Evolutionary conservation across 2,329 filamentous ascomycete species (phyloP), one percentile per base, ranked within the genome.

Genomic region (Cladorrhinum sp.): DNA sequence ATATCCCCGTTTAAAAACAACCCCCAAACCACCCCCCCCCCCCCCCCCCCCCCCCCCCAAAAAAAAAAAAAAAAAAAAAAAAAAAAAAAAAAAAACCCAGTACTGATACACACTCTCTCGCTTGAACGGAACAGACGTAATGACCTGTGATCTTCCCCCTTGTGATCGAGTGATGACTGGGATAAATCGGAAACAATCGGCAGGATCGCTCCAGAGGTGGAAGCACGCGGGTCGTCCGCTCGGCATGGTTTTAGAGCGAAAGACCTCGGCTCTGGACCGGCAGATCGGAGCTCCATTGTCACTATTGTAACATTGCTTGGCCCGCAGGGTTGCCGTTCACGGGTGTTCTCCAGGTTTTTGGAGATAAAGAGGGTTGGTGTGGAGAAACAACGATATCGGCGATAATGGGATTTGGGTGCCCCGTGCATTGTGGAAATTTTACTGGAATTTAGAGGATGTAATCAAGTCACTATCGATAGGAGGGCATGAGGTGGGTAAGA

Each of bases 191-290:
- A 63, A 67, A 63, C 29, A 67, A 55, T 67, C 66, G 66, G 66
- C 58, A 41, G 41, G 18, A 45, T 45, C 16, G 16, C 41, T 18
- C n/a, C 41, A 45, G 51, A 49, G 54, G 20, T 50, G 27, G 55
- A 20, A 38, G 24, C 41, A 55, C 58, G 52, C 57, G 61, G 53
- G 16, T 57, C 27, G 56, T 41, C 59, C 55, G 53, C 49, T 62
- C 56, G 53, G 53, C 58, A 55, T 25, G 29, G 23, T 54, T n/a
- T 49, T 22, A 52, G 27, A 55, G 22, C 52, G 20, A 27, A 55
- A 38, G 63, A 66, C 68, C 68, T 70, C 68, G 68, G 68, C 68
- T 68, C 59, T 68, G 63, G 54, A 48, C 62, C 67, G 68, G 68
- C 59, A 68, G 63, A 68, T 63, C 68, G 66, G 66, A 68, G 65